Conservation (phyloP, 2,329 filamentous ascomycete species). For the Coniochaeta sp. region DNA sequence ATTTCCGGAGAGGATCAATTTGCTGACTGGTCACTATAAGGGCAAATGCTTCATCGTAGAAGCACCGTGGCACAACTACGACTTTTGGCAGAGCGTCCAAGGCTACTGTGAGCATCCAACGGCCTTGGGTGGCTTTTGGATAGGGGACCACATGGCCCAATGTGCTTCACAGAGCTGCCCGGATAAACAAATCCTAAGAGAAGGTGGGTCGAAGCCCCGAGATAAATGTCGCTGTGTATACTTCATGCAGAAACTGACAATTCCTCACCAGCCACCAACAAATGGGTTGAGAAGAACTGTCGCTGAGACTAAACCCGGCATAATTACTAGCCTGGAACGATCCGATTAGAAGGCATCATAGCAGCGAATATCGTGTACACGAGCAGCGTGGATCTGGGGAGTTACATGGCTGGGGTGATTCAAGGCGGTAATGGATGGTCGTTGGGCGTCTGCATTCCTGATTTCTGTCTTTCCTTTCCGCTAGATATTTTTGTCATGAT, state of each 20-base stretch:
- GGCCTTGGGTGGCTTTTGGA: neutral
- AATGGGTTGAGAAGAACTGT: no score
- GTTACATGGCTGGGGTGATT: no score
- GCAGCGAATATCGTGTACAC: no score
- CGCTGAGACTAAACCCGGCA: no score
- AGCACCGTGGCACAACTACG: neutral
- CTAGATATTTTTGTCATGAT: no score
- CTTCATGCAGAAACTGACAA: neutral
- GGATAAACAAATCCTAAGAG: neutral
- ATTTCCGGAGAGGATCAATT: neutral
- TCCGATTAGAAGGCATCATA: no score
- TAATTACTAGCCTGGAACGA: no score
- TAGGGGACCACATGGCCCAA: neutral
- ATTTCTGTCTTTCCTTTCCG: no score
- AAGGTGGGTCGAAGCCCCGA: neutral
- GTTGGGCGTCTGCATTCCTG: no score
- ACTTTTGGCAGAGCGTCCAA: neutral
- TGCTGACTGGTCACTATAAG: neutral
- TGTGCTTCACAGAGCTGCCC: neutral
- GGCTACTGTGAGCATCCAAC: neutral
- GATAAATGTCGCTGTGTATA: neutral
- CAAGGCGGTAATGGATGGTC: no score
- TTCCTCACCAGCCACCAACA: no score
- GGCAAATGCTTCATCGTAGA: neutral
- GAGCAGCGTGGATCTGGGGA: no score